Conservation (phyloP, 208 protist species). For the Acanthamoeba culbertsoni region DNA sequence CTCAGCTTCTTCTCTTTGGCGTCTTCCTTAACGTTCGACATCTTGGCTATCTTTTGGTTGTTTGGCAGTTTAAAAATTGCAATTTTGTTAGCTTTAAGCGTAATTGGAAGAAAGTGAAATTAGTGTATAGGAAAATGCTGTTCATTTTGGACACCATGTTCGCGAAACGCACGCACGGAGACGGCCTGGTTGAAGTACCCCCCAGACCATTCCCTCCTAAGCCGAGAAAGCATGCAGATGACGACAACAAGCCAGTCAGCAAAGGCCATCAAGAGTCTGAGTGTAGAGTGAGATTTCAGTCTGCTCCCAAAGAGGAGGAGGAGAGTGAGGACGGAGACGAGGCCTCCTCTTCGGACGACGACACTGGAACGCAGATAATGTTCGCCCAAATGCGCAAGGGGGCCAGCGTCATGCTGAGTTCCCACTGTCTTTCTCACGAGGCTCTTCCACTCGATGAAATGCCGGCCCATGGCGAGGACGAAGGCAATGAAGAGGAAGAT, state of each 20-base stretch:
- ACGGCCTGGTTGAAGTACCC: too few species aligned
- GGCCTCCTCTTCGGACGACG: background rate
- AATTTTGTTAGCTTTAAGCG: too few species aligned
- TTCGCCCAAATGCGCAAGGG: background rate
- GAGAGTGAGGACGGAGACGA: background rate
- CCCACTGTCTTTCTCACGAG: too few species aligned
- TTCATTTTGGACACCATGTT: too few species aligned
- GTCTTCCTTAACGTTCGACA: background rate
- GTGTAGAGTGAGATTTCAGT: too few species aligned
- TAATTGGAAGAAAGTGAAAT: too few species aligned
- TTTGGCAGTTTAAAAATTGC: background rate
- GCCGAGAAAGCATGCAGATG: too few species aligned
- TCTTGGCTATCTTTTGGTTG: background rate
- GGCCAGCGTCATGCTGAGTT: background rate
- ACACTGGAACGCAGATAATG: background rate
- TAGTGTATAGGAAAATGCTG: too few species aligned
- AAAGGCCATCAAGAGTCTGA: too few species aligned
- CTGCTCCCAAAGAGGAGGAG: background rate
- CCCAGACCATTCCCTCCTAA: too few species aligned
- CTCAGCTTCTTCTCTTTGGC: constrained; percentile 43
- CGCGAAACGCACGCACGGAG: too few species aligned
- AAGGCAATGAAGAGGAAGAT: background rate
- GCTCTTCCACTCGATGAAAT: background rate
- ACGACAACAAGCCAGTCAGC: too few species aligned
- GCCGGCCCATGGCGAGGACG: background rate